phyloP scores from a whole-genome alignment of 805 yeast species.

The Candida maltosa region DNA sequence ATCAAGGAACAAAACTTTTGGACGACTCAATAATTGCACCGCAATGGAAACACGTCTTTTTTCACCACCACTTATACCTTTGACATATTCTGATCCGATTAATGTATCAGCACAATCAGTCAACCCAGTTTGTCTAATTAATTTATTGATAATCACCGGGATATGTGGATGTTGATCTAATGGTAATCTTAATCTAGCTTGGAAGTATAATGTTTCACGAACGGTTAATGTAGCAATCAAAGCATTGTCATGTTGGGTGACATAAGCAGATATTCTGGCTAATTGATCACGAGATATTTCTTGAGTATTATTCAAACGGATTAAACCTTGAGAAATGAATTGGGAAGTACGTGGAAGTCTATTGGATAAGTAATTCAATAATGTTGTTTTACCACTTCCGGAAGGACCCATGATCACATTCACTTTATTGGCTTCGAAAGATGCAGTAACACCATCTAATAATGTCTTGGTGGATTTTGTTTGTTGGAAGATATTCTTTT shows the following conservation, averaged over 20 bases:
- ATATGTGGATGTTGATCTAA: conserved; percentile 28
- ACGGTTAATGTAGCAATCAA: conserved; percentile 72
- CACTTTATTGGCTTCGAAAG: conserved; percentile 28
- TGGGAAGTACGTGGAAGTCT: conserved; percentile 28
- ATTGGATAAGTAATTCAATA: conserved; percentile 46
- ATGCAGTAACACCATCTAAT: conserved; percentile 26
- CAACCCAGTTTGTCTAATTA: conserved; percentile 69
- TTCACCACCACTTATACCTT: conserved; percentile 52
- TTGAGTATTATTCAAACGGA: conserved; percentile 25
- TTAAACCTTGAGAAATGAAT: conserved; percentile 14
- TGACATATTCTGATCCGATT: conserved; percentile 33
- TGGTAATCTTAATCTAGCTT: conserved; percentile 67
- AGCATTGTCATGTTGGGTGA: conserved; percentile 77
- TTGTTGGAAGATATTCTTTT: conserved; percentile 12
- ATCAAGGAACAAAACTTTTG: conserved; percentile 69
- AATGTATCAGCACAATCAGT: conserved; percentile 73
- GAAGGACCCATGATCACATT: conserved; percentile 47
- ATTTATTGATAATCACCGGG: conserved; percentile 48
- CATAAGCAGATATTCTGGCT: conserved; percentile 58
- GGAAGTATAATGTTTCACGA: conserved; percentile 67
- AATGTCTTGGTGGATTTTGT: conserved; percentile 5
- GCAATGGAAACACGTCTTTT: conserved; percentile 82
- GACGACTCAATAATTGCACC: conserved; percentile 68
- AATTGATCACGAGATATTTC: conserved; percentile 20
- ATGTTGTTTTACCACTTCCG: conserved; percentile 43